phyloP scores from a whole-genome alignment of 345 rosid species.

The Pelargonium nanum region DNA sequence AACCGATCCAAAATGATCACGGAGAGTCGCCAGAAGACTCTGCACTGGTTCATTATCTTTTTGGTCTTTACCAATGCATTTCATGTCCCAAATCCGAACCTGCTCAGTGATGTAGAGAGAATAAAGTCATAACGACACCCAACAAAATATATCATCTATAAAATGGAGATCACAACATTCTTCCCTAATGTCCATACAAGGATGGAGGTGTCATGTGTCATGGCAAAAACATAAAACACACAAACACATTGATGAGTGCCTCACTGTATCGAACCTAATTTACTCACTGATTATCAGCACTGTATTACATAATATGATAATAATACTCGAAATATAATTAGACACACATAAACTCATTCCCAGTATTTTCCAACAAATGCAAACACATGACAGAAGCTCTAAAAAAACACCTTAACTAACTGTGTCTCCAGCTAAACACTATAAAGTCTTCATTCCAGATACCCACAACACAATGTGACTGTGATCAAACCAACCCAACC shows the following conservation, averaged over 20 bases:
- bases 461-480: not conserved
- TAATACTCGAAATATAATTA: too few relatives aligned
- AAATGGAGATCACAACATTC: not conserved
- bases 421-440: too few relatives aligned
- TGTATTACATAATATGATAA: too few relatives aligned
- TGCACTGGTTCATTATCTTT: conserved; percentile 46
- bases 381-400: too few relatives aligned
- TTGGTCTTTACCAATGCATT: conserved; percentile 56
- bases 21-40: conserved; percentile 88
- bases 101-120: conserved; percentile 18
- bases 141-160: not conserved
- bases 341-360: too few relatives aligned
- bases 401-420: too few relatives aligned
- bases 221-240: too few relatives aligned
- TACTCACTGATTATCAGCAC: too few relatives aligned
- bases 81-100: conserved; percentile 96
- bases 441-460: not conserved
- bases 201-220: not conserved
- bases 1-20: conserved; percentile 98
- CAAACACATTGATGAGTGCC: not conserved
- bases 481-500: not conserved
- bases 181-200: not conserved
- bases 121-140: not conserved
- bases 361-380: too few relatives aligned
- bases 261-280: too few relatives aligned